phyloP scores from a whole-genome alignment of 306 rosid species.

The Castanospermum australe region DNA sequence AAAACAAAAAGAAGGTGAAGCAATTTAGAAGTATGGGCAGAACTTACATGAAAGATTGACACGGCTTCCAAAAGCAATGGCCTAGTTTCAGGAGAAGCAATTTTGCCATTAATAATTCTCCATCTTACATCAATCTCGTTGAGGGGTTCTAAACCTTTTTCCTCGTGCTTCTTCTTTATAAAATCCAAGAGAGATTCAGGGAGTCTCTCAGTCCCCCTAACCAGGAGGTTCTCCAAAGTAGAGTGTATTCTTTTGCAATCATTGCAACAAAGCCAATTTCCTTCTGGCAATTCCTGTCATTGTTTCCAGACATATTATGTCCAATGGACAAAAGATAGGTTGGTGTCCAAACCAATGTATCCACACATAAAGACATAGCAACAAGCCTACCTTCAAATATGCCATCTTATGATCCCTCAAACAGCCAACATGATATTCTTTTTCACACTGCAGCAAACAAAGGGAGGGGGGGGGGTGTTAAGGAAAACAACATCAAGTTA shows the following conservation, averaged over 20 bases:
- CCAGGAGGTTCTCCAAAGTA: slow-evolving; percentile 66
- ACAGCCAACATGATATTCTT: slow-evolving; percentile 97
- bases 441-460: slow-evolving; percentile 74
- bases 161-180: slow-evolving; percentile 69
- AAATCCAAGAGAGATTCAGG: slow-evolving; percentile 69
- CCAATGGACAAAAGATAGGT: slow-evolving; percentile 5
- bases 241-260: slow-evolving; percentile 82
- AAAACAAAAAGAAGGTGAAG: slow-evolving; percentile 7
- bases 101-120: slow-evolving; percentile 86
- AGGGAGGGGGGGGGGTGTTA: neutral
- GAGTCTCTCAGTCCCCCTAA: slow-evolving; percentile 70
- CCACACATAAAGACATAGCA: slow-evolving; percentile 23
- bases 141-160: slow-evolving; percentile 51
- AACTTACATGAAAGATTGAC: slow-evolving; percentile 83
- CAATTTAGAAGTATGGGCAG: slow-evolving; percentile 9
- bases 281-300: slow-evolving; percentile 89
- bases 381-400: slow-evolving; percentile 66
- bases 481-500: slow-evolving; percentile 6
- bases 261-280: slow-evolving; percentile 90
- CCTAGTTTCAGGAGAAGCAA: slow-evolving; percentile 85
- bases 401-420: slow-evolving; percentile 97
- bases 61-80: slow-evolving; percentile 79
- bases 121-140: slow-evolving; percentile 77
- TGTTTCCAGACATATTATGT: slow-evolving; percentile 17
- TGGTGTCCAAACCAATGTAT: slow-evolving; percentile 6